Evolutionary conservation across 169 alveolate genomes (phyloP).

Genomic region (Eimeria mitis): DNA sequence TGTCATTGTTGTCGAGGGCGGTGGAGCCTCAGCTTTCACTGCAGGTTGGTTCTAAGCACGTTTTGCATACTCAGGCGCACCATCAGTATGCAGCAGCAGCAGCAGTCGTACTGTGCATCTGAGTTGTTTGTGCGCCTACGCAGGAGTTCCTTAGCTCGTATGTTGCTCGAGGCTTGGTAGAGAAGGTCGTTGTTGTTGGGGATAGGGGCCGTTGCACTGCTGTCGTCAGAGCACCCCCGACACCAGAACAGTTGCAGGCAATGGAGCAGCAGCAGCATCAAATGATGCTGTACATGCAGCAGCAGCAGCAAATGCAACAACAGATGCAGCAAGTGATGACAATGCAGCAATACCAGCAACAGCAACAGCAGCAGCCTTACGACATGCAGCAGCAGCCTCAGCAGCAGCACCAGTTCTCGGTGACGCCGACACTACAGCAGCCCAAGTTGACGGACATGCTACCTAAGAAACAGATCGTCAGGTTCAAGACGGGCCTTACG

Average conservation of each 20-base stretch:
- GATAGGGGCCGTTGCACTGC: constrained; percentile 79
- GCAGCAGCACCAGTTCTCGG: constrained; percentile 20
- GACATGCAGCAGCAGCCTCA: constrained; percentile 24
- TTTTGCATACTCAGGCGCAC: neutral
- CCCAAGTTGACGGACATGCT: constrained; percentile 60
- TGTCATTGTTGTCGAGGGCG: constrained; percentile 30
- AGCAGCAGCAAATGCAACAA: constrained; percentile 42
- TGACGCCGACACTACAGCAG: constrained; percentile 24
- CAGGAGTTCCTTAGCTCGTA: constrained; percentile 76
- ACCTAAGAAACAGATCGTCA: constrained; percentile 49
- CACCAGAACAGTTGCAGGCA: constrained; percentile 50
- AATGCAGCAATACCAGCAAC: constrained; percentile 35
- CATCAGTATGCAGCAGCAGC: neutral
- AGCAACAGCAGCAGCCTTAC: constrained; percentile 23
- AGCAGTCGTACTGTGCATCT: neutral
- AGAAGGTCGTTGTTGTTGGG: constrained; percentile 69
- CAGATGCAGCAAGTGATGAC: constrained; percentile 8
- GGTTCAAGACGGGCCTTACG: constrained; percentile 77
- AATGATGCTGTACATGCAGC: constrained; percentile 14
- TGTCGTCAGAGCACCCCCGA: constrained; percentile 59
- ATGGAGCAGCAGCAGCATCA: constrained; percentile 43
- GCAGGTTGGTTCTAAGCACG: constrained; percentile 17
- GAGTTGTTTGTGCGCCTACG: neutral
- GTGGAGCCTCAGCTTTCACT: constrained; percentile 71
- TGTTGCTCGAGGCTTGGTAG: constrained; percentile 79